A percentile compares a stretch with the other conserved stretches of the same genome.
Conservation (phyloP, 169 alveolate species). For the Sarcocystis neurona region DNA sequence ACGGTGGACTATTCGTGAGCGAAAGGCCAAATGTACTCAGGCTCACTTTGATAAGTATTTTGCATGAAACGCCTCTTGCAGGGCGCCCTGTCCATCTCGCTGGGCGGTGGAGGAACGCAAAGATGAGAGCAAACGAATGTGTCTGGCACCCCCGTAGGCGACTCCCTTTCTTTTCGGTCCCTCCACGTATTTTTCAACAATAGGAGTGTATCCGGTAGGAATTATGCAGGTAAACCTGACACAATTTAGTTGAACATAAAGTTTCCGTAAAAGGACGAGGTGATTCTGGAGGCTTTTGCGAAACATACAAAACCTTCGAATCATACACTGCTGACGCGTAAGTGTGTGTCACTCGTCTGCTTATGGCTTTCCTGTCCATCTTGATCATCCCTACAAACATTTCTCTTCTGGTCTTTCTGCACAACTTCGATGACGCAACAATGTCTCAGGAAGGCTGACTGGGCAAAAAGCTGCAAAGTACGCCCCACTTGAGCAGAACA, state of each 20-base stretch:
- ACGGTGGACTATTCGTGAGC: slow-evolving; percentile 49
- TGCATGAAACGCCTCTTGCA: not conserved
- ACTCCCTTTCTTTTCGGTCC: not conserved
- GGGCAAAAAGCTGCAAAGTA: slow-evolving; percentile 62
- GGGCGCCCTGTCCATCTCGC: slow-evolving; percentile 49
- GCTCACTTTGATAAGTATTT: not conserved
- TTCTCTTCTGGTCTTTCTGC: too few species aligned
- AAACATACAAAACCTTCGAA: slow-evolving; percentile 44
- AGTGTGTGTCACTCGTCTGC: not conserved
- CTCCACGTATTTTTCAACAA: not conserved
- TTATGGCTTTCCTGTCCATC: not conserved
- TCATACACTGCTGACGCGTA: slow-evolving; percentile 50
- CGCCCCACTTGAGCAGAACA: not conserved
- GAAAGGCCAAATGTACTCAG: not conserved
- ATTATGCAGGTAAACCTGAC: not conserved
- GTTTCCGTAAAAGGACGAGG: not conserved
- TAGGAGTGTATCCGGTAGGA: not conserved
- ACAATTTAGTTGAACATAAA: too few species aligned
- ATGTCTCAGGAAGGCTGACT: slow-evolving; percentile 32
- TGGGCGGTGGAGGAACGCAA: slow-evolving; percentile 18
- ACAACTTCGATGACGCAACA: not conserved
- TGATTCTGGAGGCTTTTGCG: slow-evolving; percentile 42
- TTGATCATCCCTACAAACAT: not conserved
- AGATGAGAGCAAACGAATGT: slow-evolving; percentile 7
- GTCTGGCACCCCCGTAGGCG: slow-evolving; percentile 60